Evolutionary conservation across 139 green algal species (phyloP), one percentile per base, ranked within the genome.

Genomic region (Picochlorum costavermella): DNA sequence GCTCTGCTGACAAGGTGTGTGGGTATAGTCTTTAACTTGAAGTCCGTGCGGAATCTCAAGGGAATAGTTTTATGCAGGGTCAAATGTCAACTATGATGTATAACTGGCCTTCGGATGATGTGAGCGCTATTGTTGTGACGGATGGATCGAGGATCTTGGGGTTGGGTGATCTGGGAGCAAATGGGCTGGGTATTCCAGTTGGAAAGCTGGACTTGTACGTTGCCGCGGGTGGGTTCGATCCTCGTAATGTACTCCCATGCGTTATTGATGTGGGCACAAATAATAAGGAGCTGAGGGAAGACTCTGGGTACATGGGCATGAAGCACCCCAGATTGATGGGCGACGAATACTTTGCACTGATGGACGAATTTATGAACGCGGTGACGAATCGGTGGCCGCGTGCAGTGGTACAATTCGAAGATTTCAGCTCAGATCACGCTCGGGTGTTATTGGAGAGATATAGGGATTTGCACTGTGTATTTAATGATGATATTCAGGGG

Each of bases 151-250:
- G 83, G 28, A 82, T 96, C 70, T 83, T 96, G 63, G 74, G 92
- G 28, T 68, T 96, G 68, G 92, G 71, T 45, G 55, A 98, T 84
- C 70, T 96, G 64, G 84, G 83, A 53, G 31, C 85, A 26, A 83
- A 90, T 40, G 88, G 87, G 23, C 72, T 95, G 26, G 85, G 74
- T 50, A 92, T 94, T 56, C 67, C 77, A 6, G 78, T 94, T 25
- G 83, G 91, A 30, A 97, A 98, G 82, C 79, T 98, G 55, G 91
- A 97, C 61, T 68, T 97, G 29, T 97, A 98, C 73, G 86, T 89
- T 36, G 90, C 81, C 6, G 90, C 86, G 6, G 92, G 84, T 23
- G 90, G 90, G 17, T 95, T 97, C 79, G 68, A 88, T 63, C 88
- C 90, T 6, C 56, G 48, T n/a, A 73, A 82, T 25, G 85, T 97